Base-by-base conservation (phyloP, 2,329 filamentous ascomycete species). In the Helotiales sp. region DNA sequence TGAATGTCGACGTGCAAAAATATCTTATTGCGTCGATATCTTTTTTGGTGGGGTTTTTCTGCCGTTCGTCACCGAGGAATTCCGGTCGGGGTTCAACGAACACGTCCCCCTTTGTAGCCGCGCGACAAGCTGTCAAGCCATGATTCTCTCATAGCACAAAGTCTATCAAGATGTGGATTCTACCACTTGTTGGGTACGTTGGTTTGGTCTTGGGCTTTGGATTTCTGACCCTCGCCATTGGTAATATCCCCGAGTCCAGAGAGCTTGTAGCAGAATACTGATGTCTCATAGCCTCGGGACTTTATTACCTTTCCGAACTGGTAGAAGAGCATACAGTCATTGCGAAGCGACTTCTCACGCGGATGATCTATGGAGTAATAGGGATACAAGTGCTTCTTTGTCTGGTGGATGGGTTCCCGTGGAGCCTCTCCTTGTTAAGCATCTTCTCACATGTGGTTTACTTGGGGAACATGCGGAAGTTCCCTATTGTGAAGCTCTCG, bases 251-350 rank as follows among this genome's bases (percentile, higher is more conserved):
- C 29, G 15, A 52, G 31, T 46, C 33, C 12, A 47, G 24, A 9
- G 17, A 36, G 46, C n/a, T 17, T n/a, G 17, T 8, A 33, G 52
- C 52, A 27, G 52, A 17, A 65, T 53, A 57, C 52, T 33, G 38
- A 54, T 42, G 27, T 58, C 29, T 51, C 8, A 48, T 69, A 91
- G 95, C 95, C 36, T 97, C 92, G n/a, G 95, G 95, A 34, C 86
- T 99, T 25, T 99, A 99, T 78, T 99, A 99, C 74, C 88, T 99
- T 54, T 97, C 93, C 24, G 95, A 99, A 74, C 86, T 98, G 13
- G 95, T 99, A 60, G 95, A 99, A 76, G 95, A 99, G 74, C 93
- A 99, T 72, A 97, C 93, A 3, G 93, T 98, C 10, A 76, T 96
- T 62, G 90, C 93, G 12, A 96, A 96, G 72, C 90, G 88, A 57